Conservation (phyloP, 1,284 basidiomycete genomes). For the Lentinula novae-zelandiae region DNA sequence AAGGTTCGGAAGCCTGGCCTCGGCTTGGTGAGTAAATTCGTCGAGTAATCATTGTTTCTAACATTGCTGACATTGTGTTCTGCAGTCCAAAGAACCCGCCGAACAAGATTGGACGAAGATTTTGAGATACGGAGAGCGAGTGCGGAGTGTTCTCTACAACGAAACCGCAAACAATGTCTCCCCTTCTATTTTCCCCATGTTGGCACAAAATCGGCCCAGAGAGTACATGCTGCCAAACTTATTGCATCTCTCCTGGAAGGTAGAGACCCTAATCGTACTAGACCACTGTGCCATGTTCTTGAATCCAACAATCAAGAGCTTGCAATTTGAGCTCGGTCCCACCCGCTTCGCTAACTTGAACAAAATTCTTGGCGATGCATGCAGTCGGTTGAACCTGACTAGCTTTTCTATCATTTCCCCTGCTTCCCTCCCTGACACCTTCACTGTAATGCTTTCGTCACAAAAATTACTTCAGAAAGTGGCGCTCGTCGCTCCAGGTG, state of each 20-base stretch:
- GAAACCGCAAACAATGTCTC: conserved; percentile 61
- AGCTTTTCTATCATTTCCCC: conserved; percentile 66
- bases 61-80: background rate
- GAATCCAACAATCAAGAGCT: conserved; percentile 50
- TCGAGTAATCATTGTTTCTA: conserved; percentile 4
- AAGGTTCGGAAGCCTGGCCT: conserved; percentile 65
- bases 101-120: conserved; percentile 65
- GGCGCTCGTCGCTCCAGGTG: conserved; percentile 65
- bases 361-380: conserved; percentile 59
- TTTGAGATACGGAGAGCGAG: conserved; percentile 59
- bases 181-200: conserved; percentile 58
- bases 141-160: conserved; percentile 64
- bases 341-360: conserved; percentile 53
- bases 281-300: conserved; percentile 63
- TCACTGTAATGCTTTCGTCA: conserved; percentile 57
- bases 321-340: conserved; percentile 54
- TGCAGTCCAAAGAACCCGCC: conserved; percentile 55
- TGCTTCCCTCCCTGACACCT: conserved; percentile 62
- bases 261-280: conserved; percentile 58
- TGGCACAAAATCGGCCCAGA: conserved; percentile 59
- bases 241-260: conserved; percentile 65
- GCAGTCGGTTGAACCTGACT: conserved; percentile 55
- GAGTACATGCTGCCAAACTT: conserved; percentile 66
- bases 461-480: conserved; percentile 61
- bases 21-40: conserved; percentile 57